Percentiles rank a stretch among this genome's conserved stretches.
Conservation (phyloP, 257 asterid species). For the Nemophila menziesii region DNA sequence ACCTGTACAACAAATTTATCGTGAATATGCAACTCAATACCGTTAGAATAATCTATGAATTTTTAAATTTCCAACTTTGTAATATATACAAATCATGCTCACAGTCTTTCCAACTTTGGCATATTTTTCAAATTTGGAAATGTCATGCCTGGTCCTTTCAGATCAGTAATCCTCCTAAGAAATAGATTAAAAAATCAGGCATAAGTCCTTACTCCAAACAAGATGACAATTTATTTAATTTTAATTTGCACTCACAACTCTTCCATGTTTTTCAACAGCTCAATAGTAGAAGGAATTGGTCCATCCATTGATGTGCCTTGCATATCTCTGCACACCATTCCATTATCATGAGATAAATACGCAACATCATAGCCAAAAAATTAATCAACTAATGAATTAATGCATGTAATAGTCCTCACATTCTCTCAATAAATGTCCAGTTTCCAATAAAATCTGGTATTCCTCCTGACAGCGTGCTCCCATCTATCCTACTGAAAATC, state of each 20-base stretch:
- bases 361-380: not conserved
- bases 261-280: conserved; percentile 34
- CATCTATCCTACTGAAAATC: conserved; percentile 66
- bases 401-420: conserved; percentile 38
- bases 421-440: conserved; percentile 44
- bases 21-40: conserved; percentile 6
- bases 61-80: not conserved
- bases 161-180: conserved; percentile 65
- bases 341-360: conserved; percentile 5
- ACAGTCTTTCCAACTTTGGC: conserved; percentile 27
- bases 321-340: conserved; percentile 45
- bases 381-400: not conserved
- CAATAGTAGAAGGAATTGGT: conserved; percentile 52
- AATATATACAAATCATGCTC: conserved; percentile 24
- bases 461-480: conserved; percentile 49
- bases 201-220: not conserved
- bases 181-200: conserved; percentile 3
- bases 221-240: not conserved
- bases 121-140: conserved; percentile 47
- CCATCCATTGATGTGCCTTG: conserved; percentile 78
- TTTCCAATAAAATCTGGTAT: conserved; percentile 68
- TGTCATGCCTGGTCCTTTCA: conserved; percentile 30
- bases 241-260: conserved; percentile 32
- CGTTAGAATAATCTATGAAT: not conserved
- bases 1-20: conserved; percentile 37